phyloP scores from a whole-genome alignment of 1,139 yeast species.

The Arxiozyma heterogenica region DNA sequence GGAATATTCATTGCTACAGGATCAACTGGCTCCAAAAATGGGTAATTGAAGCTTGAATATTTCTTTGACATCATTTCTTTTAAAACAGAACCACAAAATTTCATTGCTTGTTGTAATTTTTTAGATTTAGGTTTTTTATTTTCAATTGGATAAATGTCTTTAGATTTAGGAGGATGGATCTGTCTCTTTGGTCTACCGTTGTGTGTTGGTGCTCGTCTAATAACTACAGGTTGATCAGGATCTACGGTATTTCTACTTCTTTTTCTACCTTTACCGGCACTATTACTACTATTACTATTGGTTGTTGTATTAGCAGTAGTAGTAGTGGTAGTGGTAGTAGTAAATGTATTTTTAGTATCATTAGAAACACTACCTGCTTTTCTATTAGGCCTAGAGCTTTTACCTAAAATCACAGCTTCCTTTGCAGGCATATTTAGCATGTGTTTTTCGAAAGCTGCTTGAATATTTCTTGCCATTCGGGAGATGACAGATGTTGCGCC shows the following conservation, averaged over 20 bases:
- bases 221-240: slow-evolving; percentile 30
- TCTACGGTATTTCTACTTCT: slow-evolving; percentile 10
- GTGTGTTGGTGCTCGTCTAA: slow-evolving; percentile 55
- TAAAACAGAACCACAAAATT: slow-evolving; percentile 74
- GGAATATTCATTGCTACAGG: slow-evolving; percentile 92
- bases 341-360: too few species aligned
- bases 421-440: slow-evolving; percentile 85
- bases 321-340: neutral
- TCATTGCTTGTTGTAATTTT: slow-evolving; percentile 81
- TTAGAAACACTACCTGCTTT: neutral
- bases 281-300: too few species aligned
- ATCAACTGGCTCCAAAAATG: slow-evolving; percentile 90
- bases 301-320: neutral
- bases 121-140: slow-evolving; percentile 71
- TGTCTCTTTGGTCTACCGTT: slow-evolving; percentile 82
- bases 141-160: slow-evolving; percentile 79
- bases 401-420: slow-evolving; percentile 40
- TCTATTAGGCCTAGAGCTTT: neutral
- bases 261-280: slow-evolving; percentile 10
- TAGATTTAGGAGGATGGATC: slow-evolving; percentile 92
- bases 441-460: slow-evolving; percentile 88
- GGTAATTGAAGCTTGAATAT: slow-evolving; percentile 76
- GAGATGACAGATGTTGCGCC: slow-evolving; percentile 79
- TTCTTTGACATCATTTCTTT: slow-evolving; percentile 79
- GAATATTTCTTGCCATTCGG: slow-evolving; percentile 82